Evolutionary conservation across 1,284 basidiomycete species (phyloP).

Genomic region (Grifola frondosa): DNA sequence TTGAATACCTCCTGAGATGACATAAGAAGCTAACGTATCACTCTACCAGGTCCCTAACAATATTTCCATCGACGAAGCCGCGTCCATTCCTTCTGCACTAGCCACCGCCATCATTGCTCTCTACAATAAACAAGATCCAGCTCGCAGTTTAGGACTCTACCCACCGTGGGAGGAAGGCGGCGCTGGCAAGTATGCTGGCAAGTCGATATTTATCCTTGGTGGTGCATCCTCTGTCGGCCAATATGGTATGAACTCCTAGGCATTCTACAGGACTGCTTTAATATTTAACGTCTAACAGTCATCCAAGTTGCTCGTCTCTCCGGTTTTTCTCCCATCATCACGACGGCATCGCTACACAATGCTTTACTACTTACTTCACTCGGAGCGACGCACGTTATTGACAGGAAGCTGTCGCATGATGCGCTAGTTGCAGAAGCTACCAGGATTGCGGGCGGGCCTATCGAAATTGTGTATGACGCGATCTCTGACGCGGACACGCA

Average conservation of each 20-base stretch:
- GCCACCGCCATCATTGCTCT: slow-evolving; percentile 28
- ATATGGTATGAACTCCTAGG: slow-evolving; percentile 24
- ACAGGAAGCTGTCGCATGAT: slow-evolving; percentile 15
- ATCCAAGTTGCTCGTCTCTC: slow-evolving; percentile 48
- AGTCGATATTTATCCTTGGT: slow-evolving; percentile 36
- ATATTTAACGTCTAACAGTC: slow-evolving; percentile 12
- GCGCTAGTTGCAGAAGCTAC: slow-evolving; percentile 5
- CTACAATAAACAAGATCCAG: slow-evolving; percentile 21
- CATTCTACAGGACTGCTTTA: background rate
- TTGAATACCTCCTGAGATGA: background rate
- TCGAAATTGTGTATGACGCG: slow-evolving; percentile 29
- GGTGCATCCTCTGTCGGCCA: slow-evolving; percentile 38
- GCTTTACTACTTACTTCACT: slow-evolving; percentile 39
- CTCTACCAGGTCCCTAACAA: slow-evolving; percentile 27
- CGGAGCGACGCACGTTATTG: slow-evolving; percentile 26
- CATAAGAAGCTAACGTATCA: background rate
- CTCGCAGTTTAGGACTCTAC: slow-evolving; percentile 18
- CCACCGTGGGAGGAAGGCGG: slow-evolving; percentile 26
- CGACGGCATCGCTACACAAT: slow-evolving; percentile 47
- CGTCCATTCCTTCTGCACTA: slow-evolving; percentile 30
- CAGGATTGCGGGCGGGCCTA: slow-evolving; percentile 11
- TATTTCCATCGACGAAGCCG: slow-evolving; percentile 32
- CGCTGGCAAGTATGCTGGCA: slow-evolving; percentile 21
- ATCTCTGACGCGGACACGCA: slow-evolving; percentile 22
- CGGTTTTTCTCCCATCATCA: slow-evolving; percentile 49